These are phyloP conservation scores for Sporisorium graminicola DNA, from an alignment of 1,284 basidiomycete species.

Conservation along the genomic window DNA sequence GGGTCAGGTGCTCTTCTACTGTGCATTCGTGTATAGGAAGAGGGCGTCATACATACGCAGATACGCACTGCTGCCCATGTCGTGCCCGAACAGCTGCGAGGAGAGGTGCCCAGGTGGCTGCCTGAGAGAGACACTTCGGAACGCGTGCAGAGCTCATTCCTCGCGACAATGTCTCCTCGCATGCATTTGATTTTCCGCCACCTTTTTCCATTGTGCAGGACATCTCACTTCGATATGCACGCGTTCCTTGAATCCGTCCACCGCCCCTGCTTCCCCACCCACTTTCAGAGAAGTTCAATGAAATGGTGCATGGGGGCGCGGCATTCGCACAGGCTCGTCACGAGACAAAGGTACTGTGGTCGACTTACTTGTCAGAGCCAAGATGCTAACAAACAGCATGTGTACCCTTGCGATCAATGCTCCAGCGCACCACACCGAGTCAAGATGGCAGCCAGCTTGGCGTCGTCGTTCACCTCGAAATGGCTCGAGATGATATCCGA, in stretches of 20 bases:
- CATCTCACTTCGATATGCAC: slow-evolving; percentile 12
- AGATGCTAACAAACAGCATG: not conserved
- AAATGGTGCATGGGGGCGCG: too few relatives aligned
- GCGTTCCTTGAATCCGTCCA: slow-evolving; percentile 15
- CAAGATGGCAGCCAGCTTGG: slow-evolving; percentile 35
- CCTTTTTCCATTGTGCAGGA: slow-evolving; percentile 9
- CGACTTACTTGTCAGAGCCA: not conserved
- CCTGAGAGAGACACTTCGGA: not conserved
- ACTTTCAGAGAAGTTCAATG: not conserved
- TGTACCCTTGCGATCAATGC: too few relatives aligned
- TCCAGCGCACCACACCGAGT: slow-evolving; percentile 42
- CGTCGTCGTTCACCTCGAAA: slow-evolving; percentile 52
- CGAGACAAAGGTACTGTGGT: not conserved
- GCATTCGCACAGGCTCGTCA: not conserved
- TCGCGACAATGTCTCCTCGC: slow-evolving; percentile 24
- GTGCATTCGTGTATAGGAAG: not conserved
- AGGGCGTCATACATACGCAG: not conserved
- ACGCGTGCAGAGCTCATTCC: slow-evolving; percentile 26
- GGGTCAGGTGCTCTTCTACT: not conserved
- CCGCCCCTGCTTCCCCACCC: not conserved
- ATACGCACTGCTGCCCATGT: too few relatives aligned
- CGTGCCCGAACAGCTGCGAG: not conserved
- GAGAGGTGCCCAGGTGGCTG: not conserved
- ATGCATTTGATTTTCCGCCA: slow-evolving; percentile 8
- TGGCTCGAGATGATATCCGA: slow-evolving; percentile 57